Percentiles rank a stretch among this genome's conserved stretches.
These are phyloP conservation scores for Teunomyces cretensis DNA, from an alignment of 805 yeast genomes.

Conservation along the genomic window DNA sequence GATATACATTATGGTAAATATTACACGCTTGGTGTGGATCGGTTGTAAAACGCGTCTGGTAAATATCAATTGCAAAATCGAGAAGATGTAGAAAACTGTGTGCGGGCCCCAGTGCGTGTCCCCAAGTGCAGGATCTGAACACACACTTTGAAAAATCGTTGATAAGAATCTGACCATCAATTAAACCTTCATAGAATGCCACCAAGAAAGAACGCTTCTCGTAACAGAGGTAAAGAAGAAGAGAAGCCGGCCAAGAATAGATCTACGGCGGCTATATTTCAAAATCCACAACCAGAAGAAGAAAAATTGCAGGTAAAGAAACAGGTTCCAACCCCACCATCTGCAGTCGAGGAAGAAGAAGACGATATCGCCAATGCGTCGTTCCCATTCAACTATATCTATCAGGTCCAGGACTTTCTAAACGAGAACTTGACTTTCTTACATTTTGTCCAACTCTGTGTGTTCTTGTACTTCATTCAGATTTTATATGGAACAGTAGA, in stretches of 20 bases:
- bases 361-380: constrained; percentile 12
- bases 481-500: constrained; percentile 26
- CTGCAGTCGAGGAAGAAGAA: constrained; percentile 3
- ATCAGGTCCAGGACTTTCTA: constrained; percentile 36
- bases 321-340: neutral
- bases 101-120: neutral
- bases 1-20: constrained; percentile 30
- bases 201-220: constrained; percentile 10
- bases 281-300: neutral
- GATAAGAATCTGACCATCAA: neutral
- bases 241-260: neutral
- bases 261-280: constrained; percentile 3
- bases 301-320: neutral
- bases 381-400: constrained; percentile 16
- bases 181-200: constrained; percentile 7
- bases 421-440: constrained; percentile 31
- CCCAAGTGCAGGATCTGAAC: neutral
- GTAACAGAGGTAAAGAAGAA: constrained; percentile 6
- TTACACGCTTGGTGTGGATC: neutral
- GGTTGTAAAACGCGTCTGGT: neutral
- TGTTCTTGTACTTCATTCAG: constrained; percentile 28
- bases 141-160: neutral
- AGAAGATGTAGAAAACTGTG: neutral
- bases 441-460: constrained; percentile 33
- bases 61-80: too few species aligned